Evolutionary conservation across 1,284 basidiomycete species (phyloP), one percentile per base, ranked within the genome.

Genomic region (Athelia psychrophila): DNA sequence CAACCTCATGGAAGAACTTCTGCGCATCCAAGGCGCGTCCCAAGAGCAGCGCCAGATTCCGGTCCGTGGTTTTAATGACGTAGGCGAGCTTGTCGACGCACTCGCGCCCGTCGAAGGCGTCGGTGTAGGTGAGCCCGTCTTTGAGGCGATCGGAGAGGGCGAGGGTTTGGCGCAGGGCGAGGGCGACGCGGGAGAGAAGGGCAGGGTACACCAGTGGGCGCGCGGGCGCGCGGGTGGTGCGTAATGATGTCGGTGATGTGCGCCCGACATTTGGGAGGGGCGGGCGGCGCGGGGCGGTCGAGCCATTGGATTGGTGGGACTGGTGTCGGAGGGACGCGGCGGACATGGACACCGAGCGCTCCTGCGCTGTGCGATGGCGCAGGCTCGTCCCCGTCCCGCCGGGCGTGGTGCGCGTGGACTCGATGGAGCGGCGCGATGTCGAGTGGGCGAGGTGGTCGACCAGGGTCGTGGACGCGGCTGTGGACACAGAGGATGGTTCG

Each of bases 1-100:
- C 98, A 58, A 99, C 97, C 64, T 98, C 97, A 68, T 99, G 97
- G 69, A 99, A 99, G 75, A 96, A 98, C 74, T 98, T 99, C 73
- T 99, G 97, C 13, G 95, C 91, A 65, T 99, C 97, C 51, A 99
- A 78, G 4, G 96, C 95, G 47, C 97, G 83, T 13, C 97, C 97
- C 10, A 99, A 81, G 2, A 99, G 78, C 44, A 99, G 73, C 3
- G 97, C 97, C 20, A 99, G 81, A 68, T 98, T 98, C 18, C 97
- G 83, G 71, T 99, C 97, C 5, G 93, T 94, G 2, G 96, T 99
- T 71, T 95, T 96, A 79, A 98, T 98, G 69, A 99, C 96, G 64
- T 95, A 93, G 18, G 93, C 90, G 59, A 99, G 93, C 70, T 93
- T 91, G 70, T 96, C 92, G 25, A 99, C 96, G 0, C 97, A 97